phyloP scores from a whole-genome alignment of 805 yeast species.

The Priceomyces fermenticarens region DNA sequence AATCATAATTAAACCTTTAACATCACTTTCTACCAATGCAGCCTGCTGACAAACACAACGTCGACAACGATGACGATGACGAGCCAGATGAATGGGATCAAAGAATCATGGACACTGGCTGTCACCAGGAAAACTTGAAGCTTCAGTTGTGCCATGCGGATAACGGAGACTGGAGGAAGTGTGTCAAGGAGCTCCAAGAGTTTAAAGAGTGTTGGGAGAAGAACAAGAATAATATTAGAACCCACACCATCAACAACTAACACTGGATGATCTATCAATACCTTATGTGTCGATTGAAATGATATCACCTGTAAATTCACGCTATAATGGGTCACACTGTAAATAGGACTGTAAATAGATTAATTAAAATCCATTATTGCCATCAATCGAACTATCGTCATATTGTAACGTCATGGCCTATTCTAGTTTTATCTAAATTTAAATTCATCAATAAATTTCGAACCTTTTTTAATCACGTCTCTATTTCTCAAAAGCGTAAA shows the following conservation, averaged over 20 bases:
- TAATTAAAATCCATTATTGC: no score
- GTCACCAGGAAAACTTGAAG: conserved; percentile 38
- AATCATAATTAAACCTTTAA: background rate
- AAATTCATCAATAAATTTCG: no score
- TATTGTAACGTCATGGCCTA: no score
- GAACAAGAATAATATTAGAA: conserved; percentile 54
- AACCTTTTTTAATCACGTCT: background rate
- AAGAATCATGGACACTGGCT: conserved; percentile 42
- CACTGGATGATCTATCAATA: no score
- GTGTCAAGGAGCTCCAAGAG: conserved; percentile 46
- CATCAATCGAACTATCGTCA: no score
- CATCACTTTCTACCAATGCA: background rate
- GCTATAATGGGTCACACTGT: no score
- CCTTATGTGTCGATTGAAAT: no score
- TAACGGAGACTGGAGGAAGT: conserved; percentile 43
- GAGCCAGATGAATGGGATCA: conserved; percentile 49
- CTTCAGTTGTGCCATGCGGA: conserved; percentile 45
- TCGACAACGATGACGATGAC: conserved; percentile 26
- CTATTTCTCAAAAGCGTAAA: conserved; percentile 2
- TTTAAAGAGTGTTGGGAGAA: conserved; percentile 63
- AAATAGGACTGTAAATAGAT: no score
- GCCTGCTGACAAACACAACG: background rate
- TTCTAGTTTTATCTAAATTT: no score
- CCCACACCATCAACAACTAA: conserved; percentile 32
- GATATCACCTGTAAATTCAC: no score